These are phyloP conservation scores for Penicillium canescens DNA, from an alignment of 495 filamentous ascomycete genomes.

Conservation along the genomic window DNA sequence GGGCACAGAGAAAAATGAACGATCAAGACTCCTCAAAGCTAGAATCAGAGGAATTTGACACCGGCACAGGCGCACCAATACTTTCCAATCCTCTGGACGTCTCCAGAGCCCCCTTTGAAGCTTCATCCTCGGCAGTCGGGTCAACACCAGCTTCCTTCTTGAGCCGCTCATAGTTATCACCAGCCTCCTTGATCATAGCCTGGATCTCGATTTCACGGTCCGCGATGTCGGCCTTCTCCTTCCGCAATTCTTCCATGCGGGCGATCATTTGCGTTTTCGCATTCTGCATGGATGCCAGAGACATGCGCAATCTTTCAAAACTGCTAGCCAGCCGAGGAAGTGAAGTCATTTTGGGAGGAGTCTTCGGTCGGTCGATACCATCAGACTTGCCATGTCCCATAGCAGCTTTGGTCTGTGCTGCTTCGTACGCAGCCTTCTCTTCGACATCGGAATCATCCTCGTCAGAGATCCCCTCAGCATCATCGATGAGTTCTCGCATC, in stretches of 20 bases:
- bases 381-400: conserved; percentile 63
- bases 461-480: conserved; percentile 68
- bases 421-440: conserved; percentile 82
- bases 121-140: conserved; percentile 24
- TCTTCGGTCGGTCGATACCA: conserved; percentile 45
- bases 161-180: conserved; percentile 70
- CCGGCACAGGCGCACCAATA: conserved; percentile 33
- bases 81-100: conserved; percentile 44
- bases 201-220: conserved; percentile 80
- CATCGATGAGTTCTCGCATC: conserved; percentile 82
- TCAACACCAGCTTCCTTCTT: conserved; percentile 53
- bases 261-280: conserved; percentile 52
- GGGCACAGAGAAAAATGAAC: not conserved
- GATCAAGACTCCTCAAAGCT: conserved; percentile 31
- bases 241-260: conserved; percentile 60
- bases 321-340: conserved; percentile 53
- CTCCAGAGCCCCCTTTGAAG: conserved; percentile 31
- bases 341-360: conserved; percentile 59
- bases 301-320: conserved; percentile 50
- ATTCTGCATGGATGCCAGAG: conserved; percentile 56
- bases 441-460: conserved; percentile 78
- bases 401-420: conserved; percentile 78
- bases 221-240: conserved; percentile 70
- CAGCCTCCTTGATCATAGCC: conserved; percentile 75
- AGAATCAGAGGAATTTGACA: conserved; percentile 16